Evolutionary conservation across 805 yeast species (phyloP), one percentile per base, ranked within the genome.

Genomic region (Saccharomycopsis schoenii): DNA sequence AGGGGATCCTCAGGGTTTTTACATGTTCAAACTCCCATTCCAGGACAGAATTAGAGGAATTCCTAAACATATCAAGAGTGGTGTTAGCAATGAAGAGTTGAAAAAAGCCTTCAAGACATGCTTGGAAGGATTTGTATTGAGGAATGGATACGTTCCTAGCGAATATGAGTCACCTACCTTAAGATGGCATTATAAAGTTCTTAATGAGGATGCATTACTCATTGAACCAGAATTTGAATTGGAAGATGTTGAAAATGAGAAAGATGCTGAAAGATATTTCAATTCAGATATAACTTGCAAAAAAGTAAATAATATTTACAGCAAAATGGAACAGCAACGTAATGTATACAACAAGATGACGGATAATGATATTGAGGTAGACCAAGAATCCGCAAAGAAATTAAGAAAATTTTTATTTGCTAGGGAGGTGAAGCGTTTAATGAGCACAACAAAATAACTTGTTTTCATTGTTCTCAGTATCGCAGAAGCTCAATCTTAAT

Each of bases 11-110:
- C 83, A 87, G 61, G 97, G 97, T 0, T 81, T 93, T 64, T 83
- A 85, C 57, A 70, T 91, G 60, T 77, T 87, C 9, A 77, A 79
- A 37, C 66, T 88, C 24, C 97, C 98, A 0, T 87, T 81, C 76
- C 72, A 82, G 15, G 96, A 90, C 66, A 93, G 89, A 69, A 71
- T 90, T 2, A 76, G 97, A 58, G 77, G 80, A 40, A 70, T 83
- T 3, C 97, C 97, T 0, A 62, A 64, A 1, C 52, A 66, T 4
- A 43, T 64, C 60, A 57, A 55, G 47, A 43, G 62, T 3, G 67
- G 58, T 8, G 55, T 60, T 37, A 60, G 61, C 14, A 70, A 64
- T 42, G 71, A 64, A 43, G 64, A 59, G 8, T 59, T 74, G 12
- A 65, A 66, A 5, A 67, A 64, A 59, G 65, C 61, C 59, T 69